Conservation (phyloP, 192 early-diverging fungal species). For the Coemansia sp. region DNA sequence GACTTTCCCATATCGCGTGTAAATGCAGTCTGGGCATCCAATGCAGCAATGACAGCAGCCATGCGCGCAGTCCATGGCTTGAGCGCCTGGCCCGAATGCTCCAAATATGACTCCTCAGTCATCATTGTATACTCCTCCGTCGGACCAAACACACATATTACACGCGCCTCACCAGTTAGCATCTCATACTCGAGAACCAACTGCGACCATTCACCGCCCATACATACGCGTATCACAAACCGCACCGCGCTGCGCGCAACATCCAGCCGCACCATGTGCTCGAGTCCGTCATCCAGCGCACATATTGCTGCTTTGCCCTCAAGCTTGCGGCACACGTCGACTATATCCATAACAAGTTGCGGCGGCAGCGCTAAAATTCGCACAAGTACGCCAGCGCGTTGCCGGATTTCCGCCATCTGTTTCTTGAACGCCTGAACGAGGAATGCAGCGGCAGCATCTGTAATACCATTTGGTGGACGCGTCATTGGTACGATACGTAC, state of each 20-base stretch:
- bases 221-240: not conserved
- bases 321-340: constrained; percentile 32
- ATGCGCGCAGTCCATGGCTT: constrained; percentile 22
- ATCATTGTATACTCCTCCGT: not conserved
- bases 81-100: not conserved
- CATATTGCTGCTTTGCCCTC: constrained; percentile 16
- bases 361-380: constrained; percentile 44
- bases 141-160: constrained; percentile 14
- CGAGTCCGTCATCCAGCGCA: constrained; percentile 23
- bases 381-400: constrained; percentile 44
- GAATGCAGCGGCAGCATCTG: constrained; percentile 34
- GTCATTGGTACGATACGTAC: constrained; percentile 50
- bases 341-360: constrained; percentile 46
- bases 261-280: constrained; percentile 35
- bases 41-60: constrained; percentile 16
- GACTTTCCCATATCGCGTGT: constrained; percentile 46
- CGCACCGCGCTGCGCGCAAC: not conserved
- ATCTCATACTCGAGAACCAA: constrained; percentile 27
- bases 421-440: constrained; percentile 29
- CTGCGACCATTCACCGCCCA: constrained; percentile 9
- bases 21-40: constrained; percentile 36
- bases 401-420: constrained; percentile 27
- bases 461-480: constrained; percentile 47
- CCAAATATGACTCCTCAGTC: not conserved
- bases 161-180: constrained; percentile 21